Base-by-base conservation (phyloP, 495 filamentous ascomycete species). In the Penicillium diatomitis region DNA sequence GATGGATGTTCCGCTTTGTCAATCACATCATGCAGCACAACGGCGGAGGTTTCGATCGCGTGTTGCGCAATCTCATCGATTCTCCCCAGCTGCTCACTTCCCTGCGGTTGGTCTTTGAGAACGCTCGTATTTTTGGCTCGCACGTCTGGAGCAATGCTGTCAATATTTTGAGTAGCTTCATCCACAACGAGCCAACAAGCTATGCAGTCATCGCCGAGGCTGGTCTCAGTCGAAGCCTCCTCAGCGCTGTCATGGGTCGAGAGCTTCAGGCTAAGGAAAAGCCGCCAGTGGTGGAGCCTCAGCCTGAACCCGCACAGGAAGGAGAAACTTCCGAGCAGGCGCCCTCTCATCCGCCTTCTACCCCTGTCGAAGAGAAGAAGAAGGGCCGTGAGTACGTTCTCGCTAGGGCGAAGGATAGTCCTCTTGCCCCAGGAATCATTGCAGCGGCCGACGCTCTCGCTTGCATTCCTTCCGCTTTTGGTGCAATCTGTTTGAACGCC, bases 141-240 rank as follows among this genome's bases (percentile, higher is more conserved):
- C 81, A 86, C 54, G 87, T 96, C 10, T 99, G 94, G 94, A 94
- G 88, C 47, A 86, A 86, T 59, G 85, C 88, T 11, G 86, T 92
- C 48, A 86, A 84, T 53, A 89, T 97, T 54, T 74, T 97, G 30
- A 91, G 86, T 65, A 91, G 84, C 58, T 97, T 97, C 71, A 95
- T 99, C 50, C 94, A 99, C 66, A 96, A 97, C 61, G 94, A 99
- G 57, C 94, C 94, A 3, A 97, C 94, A 4, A 99, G 94, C 59
- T 97, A 96, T 60, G 82, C 86, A 30, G 88, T 95, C 11, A 90
- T 99, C 54, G 86, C 86, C 11, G 94, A 99, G 70, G 89, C 94
- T 41, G 92, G 92, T 31, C 73, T 97, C 44, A 88, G 89, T 50
- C 83, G 84, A 60, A 86, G 80, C 46, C 81, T 96, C 39, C 75